Base-by-base conservation (phyloP, 148 eudicot species). In the Cornus kousa region DNA sequence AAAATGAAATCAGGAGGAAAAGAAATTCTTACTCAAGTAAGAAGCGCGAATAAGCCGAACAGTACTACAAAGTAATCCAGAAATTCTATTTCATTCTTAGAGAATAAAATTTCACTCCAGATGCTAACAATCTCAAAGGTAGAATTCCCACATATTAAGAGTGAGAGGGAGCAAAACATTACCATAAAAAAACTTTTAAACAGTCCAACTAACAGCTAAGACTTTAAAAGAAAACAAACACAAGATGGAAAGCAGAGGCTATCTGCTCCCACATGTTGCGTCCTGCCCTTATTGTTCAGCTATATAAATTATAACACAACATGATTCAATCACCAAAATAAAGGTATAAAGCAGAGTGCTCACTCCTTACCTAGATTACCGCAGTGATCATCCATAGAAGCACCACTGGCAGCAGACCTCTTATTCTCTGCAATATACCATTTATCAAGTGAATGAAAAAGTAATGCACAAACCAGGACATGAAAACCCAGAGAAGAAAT, bases 371-470 rank as follows among this genome's bases (percentile, higher is more conserved):
- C 96, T 85, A 83, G 78, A 81, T 81, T 86, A 59, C 78, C 66
- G 75, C 28, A 72, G 35, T 79, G 82, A 81, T 81, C 85, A 73
- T 80, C 87, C 83, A 85, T 43, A 46, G 70, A 71, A 71, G 86
- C 74, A 74, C 77, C 81, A 77, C 77, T 94, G 76, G 85, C 79
- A 72, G 78, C 35, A 70, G 79, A 66, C 82, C 79, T 93, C 86
- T 77, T 84, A 53, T 76, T 89, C 31, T 73, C 98, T 95, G 96
- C 79, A 89, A 86, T 74, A 84, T 24, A 33, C 68, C n/a, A 78
- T 32, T 28, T 67, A 23, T 16, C 7, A 77, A 23, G 62, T 69
- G 64, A 76, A 72, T 7, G 48, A 68, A 64, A 39, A 67, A 17
- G 1, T 16, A 70, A 24, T 8, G 32, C 10, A 67, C 48, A 32